A percentile compares a stretch with the other conserved stretches of the same genome.
These are phyloP conservation scores for Immersiella caudata DNA, from an alignment of 495 filamentous ascomycete genomes.

Conservation along the genomic window DNA sequence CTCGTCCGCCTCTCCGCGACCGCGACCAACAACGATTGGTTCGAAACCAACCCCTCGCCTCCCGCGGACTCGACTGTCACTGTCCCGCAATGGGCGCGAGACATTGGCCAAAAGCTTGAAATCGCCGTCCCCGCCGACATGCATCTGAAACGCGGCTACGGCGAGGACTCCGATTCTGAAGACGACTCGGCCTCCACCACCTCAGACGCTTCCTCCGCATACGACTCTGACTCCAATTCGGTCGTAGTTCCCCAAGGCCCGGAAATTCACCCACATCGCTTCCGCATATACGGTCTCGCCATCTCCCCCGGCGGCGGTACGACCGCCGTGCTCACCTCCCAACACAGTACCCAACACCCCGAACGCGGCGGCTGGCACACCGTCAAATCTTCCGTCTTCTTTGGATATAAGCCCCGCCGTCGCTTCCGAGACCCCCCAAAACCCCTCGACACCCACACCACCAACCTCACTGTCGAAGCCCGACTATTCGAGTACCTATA, in stretches of 20 bases:
- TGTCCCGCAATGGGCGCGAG: slow-evolving; percentile 44
- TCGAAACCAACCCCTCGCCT: slow-evolving; percentile 44
- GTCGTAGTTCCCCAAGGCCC: slow-evolving; percentile 33
- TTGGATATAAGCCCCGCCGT: slow-evolving; percentile 35
- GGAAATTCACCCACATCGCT: slow-evolving; percentile 46
- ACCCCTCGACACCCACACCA: background rate
- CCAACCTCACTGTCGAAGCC: slow-evolving; percentile 45
- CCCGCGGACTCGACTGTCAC: slow-evolving; percentile 22
- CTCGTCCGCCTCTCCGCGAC: slow-evolving; percentile 51
- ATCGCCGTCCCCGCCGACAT: slow-evolving; percentile 36
- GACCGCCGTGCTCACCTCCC: slow-evolving; percentile 42
- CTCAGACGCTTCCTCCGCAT: slow-evolving; percentile 14
- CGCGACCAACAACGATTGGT: slow-evolving; percentile 47
- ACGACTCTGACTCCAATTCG: slow-evolving; percentile 19
- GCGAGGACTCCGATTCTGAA: slow-evolving; percentile 23
- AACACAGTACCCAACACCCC: slow-evolving; percentile 42
- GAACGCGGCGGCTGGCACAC: slow-evolving; percentile 50
- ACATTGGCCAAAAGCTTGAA: slow-evolving; percentile 46
- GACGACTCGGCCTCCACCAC: slow-evolving; percentile 17
- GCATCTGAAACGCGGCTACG: slow-evolving; percentile 28
- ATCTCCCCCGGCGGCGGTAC: slow-evolving; percentile 48
- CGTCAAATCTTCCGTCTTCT: slow-evolving; percentile 42
- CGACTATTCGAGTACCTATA: slow-evolving; percentile 53
- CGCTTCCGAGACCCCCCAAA: background rate
- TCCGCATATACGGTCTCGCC: slow-evolving; percentile 49